Conservation (phyloP, 164 flowering plant species). For the Tetracentron sinense region DNA sequence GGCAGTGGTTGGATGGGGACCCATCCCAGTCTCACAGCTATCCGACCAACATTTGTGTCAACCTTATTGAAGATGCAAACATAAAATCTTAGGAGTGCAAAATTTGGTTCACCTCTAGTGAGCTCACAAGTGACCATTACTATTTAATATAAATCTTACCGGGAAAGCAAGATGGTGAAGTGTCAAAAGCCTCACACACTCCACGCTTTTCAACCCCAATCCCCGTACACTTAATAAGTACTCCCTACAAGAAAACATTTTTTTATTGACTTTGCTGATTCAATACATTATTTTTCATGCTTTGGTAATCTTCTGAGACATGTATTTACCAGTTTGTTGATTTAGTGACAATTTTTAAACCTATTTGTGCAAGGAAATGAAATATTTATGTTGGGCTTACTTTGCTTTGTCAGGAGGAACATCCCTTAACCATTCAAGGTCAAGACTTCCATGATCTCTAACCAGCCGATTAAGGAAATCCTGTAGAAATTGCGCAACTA, state of each 20-base stretch:
- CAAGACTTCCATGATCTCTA: slow-evolving; percentile 79
- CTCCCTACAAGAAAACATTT: slow-evolving; percentile 69
- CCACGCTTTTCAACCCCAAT: slow-evolving; percentile 91
- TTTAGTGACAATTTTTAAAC: not conserved
- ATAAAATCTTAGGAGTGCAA: not conserved
- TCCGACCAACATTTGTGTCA: slow-evolving; percentile 86
- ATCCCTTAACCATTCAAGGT: slow-evolving; percentile 96
- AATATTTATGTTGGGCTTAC: slow-evolving; percentile 42
- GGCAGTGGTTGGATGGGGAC: slow-evolving; percentile 85
- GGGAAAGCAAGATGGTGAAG: slow-evolving; percentile 98
- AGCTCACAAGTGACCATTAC: not conserved
- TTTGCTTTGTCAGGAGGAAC: slow-evolving; percentile 94
- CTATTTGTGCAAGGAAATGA: not conserved
- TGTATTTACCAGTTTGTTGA: no score
- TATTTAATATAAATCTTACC: slow-evolving; percentile 57
- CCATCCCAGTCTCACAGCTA: slow-evolving; percentile 90
- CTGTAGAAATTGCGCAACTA: slow-evolving; percentile 43
- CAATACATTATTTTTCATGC: no score
- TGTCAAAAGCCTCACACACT: slow-evolving; percentile 90
- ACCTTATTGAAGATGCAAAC: slow-evolving; percentile 40
- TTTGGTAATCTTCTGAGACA: no score
- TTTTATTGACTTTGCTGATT: no score
- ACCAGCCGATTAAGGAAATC: slow-evolving; percentile 77
- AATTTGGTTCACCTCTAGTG: not conserved
- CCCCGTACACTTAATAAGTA: slow-evolving; percentile 84